These are phyloP conservation scores for Boletus vermiculosoides DNA, from an alignment of 768 basidiomycete species.

Conservation along the genomic window DNA sequence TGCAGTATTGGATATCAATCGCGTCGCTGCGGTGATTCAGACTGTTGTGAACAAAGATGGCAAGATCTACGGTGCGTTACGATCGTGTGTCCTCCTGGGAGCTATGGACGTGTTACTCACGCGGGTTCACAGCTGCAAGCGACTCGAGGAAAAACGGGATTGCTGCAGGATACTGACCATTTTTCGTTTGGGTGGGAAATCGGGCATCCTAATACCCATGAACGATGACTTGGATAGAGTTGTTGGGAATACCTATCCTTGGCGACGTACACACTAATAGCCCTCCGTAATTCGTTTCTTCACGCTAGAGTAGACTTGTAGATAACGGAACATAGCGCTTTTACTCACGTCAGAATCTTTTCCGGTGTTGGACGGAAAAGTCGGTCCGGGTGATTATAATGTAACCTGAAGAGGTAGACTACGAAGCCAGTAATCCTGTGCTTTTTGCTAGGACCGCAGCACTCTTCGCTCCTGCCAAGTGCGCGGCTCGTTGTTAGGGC, in stretches of 20 bases:
- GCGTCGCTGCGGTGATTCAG: constrained; percentile 78
- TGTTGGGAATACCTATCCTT: background rate
- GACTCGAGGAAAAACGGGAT: constrained; percentile 94
- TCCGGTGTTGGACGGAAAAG: background rate
- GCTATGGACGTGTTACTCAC: background rate
- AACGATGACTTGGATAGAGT: background rate
- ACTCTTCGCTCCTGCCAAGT: background rate
- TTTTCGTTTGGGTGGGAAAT: no score
- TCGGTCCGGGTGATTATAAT: constrained; percentile 1
- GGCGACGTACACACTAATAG: background rate
- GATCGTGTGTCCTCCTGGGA: background rate
- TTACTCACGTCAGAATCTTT: background rate
- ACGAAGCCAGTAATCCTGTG: background rate
- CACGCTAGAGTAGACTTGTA: background rate
- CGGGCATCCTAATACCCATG: no score
- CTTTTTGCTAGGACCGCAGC: background rate
- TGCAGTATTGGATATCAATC: constrained; percentile 62
- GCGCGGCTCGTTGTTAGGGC: background rate
- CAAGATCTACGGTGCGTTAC: constrained; percentile 58
- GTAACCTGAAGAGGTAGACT: background rate
- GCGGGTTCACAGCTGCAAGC: constrained; percentile 60
- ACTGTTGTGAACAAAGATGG: constrained; percentile 52
- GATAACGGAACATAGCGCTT: no score
- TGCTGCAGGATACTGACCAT: constrained; percentile 72
- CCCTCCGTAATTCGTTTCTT: background rate